phyloP scores from a whole-genome alignment of 2,329 filamentous ascomycete species.

The Xylaria arbuscula region DNA sequence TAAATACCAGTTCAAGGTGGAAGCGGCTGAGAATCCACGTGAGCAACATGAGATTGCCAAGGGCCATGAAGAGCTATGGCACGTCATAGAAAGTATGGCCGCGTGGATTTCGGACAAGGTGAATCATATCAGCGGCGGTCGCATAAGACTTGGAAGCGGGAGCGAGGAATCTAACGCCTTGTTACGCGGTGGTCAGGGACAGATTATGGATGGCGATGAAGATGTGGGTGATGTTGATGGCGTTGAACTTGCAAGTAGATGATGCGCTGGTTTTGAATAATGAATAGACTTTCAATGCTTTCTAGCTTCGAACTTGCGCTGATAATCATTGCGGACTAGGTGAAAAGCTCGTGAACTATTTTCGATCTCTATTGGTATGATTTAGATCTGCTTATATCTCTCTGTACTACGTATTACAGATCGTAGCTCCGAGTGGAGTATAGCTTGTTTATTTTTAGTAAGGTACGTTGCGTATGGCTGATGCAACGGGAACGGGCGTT shows the following conservation, averaged over 20 bases:
- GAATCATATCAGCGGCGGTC: constrained; percentile 64
- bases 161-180: constrained; percentile 48
- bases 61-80: constrained; percentile 74
- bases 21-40: constrained; percentile 81
- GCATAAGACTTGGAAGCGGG: constrained; percentile 60
- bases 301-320: background rate
- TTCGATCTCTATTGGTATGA: too few species aligned
- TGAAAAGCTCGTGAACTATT: background rate
- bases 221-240: constrained; percentile 58
- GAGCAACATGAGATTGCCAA: constrained; percentile 67
- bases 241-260: constrained; percentile 50
- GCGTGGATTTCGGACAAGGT: constrained; percentile 70
- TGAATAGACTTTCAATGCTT: constrained; percentile 17
- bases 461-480: background rate
- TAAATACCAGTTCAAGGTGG: constrained; percentile 96
- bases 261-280: constrained; percentile 20
- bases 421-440: background rate
- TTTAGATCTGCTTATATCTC: background rate
- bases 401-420: background rate
- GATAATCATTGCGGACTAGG: background rate
- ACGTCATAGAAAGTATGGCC: constrained; percentile 62
- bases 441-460: constrained; percentile 4
- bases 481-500: background rate
- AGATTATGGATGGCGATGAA: constrained; percentile 64
- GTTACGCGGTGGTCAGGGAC: constrained; percentile 43